Base-by-base conservation (phyloP, 1,284 basidiomycete genomes). In the Leccinum pachyderme region DNA sequence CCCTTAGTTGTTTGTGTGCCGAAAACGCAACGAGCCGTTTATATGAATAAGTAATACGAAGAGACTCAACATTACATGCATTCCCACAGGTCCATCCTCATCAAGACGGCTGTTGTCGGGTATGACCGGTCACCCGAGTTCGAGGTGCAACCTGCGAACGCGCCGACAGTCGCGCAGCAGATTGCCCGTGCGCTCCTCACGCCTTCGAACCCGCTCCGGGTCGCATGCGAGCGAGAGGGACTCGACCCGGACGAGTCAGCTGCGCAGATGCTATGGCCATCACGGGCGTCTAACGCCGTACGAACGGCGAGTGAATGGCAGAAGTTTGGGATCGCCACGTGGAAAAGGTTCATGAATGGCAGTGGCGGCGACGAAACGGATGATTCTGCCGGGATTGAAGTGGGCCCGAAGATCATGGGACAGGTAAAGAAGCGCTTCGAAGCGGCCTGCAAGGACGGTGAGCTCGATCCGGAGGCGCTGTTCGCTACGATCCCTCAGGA, bases 51-150 rank as follows among this genome's bases (percentile, higher is more conserved):
- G n/a, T 37, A 4, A 43, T 22, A 43, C n/a, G n/a, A 37, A 37
- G 35, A 18, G 35, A 37, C 35, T 37, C 15, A 37, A 37, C 35
- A 9, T 5, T 18, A 15, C 3, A 29, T 56, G 51, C 12, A 63
- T 37, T 27, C 44, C 8, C 11, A 18, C 44, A 92, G 91, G 6
- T 76, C 80, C 0, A 91, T 93, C 52, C 75, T 93, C 35, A 86
- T 93, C 51, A 77, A 78, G 15, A 80, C 81, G 0, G 89, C 91
- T 1, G 75, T 69, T 15, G 77, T 89, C 33, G 91, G 86, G 1
- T 93, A 88, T 61, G 80, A 68, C 1, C 80, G 75, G 1, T 52
- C 68, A 25, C 87, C 91, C 0, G 81, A 84, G 5, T 94, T 91
- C 65, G 80, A 83, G 55, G 65, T 86, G 0, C 61, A 75, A 5